These are phyloP conservation scores for Lactarius hengduanensis DNA, from an alignment of 768 basidiomycete species.

Conservation along the genomic window DNA sequence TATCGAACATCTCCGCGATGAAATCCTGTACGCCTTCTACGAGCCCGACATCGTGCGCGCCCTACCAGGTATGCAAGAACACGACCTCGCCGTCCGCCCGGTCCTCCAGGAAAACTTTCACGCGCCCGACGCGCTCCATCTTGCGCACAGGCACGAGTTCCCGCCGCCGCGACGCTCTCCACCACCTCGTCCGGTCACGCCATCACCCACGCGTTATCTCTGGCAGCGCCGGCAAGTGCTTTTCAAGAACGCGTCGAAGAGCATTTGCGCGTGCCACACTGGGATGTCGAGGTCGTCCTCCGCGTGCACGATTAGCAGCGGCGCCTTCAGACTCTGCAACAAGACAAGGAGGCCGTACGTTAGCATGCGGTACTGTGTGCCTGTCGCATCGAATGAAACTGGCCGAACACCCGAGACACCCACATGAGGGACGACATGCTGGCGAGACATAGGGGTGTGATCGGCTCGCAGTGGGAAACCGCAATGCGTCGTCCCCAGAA, in stretches of 20 bases:
- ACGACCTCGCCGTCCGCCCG: slow-evolving; percentile 45
- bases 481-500: background rate
- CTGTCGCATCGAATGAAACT: background rate
- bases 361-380: background rate
- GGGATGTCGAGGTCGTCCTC: slow-evolving; percentile 74
- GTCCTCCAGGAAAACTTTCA: slow-evolving; percentile 52
- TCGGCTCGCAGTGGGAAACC: background rate
- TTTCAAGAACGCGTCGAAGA: slow-evolving; percentile 68
- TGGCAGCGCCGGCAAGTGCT: slow-evolving; percentile 46
- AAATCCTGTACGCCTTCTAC: slow-evolving; percentile 71
- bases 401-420: background rate
- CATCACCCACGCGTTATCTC: slow-evolving; percentile 36
- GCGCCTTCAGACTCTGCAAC: slow-evolving; percentile 59
- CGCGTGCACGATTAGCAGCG: slow-evolving; percentile 73
- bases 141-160: slow-evolving; percentile 37
- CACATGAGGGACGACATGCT: background rate
- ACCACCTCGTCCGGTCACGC: slow-evolving; percentile 43
- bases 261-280: slow-evolving; percentile 58
- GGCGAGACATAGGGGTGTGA: no score
- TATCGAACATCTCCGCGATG: slow-evolving; percentile 35
- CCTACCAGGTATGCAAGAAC: slow-evolving; percentile 55
- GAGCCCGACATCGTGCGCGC: slow-evolving; percentile 58
- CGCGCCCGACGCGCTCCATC: slow-evolving; percentile 49
- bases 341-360: background rate
- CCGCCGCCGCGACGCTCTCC: slow-evolving; percentile 37